These are phyloP conservation scores for Eruca vesicaria DNA, from an alignment of 441 rosid species.

Conservation along the genomic window DNA sequence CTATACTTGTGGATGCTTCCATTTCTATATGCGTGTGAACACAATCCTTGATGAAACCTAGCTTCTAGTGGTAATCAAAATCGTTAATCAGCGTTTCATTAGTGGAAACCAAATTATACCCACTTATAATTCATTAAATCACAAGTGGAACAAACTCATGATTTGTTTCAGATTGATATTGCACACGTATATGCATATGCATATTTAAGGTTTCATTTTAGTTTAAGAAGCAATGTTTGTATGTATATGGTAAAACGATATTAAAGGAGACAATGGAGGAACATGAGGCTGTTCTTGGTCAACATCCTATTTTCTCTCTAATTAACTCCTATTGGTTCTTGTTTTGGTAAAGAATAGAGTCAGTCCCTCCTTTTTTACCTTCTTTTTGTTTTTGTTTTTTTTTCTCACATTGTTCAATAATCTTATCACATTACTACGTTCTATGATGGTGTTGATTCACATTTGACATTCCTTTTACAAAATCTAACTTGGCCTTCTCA, in stretches of 20 bases:
- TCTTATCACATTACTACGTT: slow-evolving; percentile 8
- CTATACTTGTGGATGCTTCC: background rate
- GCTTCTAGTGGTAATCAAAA: too few relatives aligned
- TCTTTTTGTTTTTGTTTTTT: background rate
- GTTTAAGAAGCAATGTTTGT: slow-evolving; percentile 4
- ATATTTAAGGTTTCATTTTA: background rate
- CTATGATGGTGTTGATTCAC: slow-evolving; percentile 21
- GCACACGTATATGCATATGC: background rate
- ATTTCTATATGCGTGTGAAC: background rate
- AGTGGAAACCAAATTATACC: too few relatives aligned
- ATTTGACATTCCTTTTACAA: slow-evolving; percentile 20
- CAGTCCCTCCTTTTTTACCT: background rate
- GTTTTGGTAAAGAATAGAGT: slow-evolving; percentile 25
- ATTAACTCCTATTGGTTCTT: slow-evolving; percentile 14
- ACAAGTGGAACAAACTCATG: background rate
- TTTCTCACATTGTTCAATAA: background rate
- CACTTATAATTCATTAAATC: background rate
- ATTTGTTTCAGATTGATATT: background rate
- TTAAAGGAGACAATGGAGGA: slow-evolving; percentile 18
- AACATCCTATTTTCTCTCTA: slow-evolving; percentile 29
- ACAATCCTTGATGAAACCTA: too few relatives aligned
- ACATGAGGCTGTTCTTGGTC: slow-evolving; percentile 34
- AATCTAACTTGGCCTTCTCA: slow-evolving; percentile 7
- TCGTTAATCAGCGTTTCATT: too few relatives aligned
- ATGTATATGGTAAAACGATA: slow-evolving; percentile 25